Percentiles rank a stretch among this genome's conserved stretches.
Evolutionary conservation across 495 filamentous ascomycete species (phyloP).

Genomic region (Podospora pseudocomata): DNA sequence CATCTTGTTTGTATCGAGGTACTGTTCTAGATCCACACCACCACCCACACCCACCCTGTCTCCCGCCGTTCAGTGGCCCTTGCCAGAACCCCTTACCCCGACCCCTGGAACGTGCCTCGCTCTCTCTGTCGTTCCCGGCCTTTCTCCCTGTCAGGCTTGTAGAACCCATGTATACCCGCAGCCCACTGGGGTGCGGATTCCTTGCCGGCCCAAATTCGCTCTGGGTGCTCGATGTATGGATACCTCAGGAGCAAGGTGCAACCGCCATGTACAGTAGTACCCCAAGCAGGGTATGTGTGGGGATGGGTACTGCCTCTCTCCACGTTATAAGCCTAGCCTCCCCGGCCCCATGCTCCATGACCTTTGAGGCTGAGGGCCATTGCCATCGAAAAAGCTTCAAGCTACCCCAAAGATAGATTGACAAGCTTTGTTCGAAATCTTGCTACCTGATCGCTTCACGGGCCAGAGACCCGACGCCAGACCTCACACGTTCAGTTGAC

Average conservation of each 20-base stretch:
- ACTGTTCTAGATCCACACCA: constrained; percentile 2
- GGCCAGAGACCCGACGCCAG: constrained; percentile 13
- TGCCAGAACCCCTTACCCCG: constrained; percentile 7
- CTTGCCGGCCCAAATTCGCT: constrained; percentile 21
- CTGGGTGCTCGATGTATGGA: constrained; percentile 10
- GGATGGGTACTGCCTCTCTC: constrained; percentile 30
- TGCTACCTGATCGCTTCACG: constrained; percentile 28
- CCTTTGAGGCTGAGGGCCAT: constrained; percentile 34
- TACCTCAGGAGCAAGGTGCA: constrained; percentile 2
- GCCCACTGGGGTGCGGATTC: constrained; percentile 26
- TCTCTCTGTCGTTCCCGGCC: constrained; percentile 17
- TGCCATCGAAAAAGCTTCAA: constrained; percentile 15
- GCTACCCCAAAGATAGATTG: constrained; percentile 35
- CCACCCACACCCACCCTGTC: background rate
- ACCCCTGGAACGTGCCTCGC: constrained; percentile 12
- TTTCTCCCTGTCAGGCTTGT: constrained; percentile 16
- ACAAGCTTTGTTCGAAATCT: constrained; percentile 22
- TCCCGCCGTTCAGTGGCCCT: constrained; percentile 9
- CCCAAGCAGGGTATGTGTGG: constrained; percentile 23
- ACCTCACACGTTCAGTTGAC: constrained; percentile 10
- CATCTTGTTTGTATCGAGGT: background rate
- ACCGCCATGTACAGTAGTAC: background rate
- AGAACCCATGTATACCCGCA: background rate
- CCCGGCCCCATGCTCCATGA: constrained; percentile 28
- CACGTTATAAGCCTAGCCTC: constrained; percentile 32